A percentile compares a stretch with the other conserved stretches of the same genome.
phyloP scores from a whole-genome alignment of 148 eudicot genomes.

The Fagopyrum homotropicum region DNA sequence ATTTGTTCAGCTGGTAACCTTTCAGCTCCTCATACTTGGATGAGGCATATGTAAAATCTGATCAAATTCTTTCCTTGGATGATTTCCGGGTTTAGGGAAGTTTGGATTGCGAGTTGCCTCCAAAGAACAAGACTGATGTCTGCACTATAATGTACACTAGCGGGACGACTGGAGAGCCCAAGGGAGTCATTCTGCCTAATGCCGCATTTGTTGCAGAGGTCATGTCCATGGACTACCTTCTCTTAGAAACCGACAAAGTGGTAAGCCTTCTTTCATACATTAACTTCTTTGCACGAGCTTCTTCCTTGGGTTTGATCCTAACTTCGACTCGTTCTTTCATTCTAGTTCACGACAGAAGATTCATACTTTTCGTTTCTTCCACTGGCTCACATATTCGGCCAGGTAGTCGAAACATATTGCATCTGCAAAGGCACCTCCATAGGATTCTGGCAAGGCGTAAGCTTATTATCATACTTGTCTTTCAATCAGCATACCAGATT shows the following conservation, averaged over 20 bases:
- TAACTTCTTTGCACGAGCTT: background rate
- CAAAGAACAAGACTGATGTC: constrained; percentile 42
- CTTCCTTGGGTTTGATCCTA: background rate
- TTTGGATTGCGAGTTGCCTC: constrained; percentile 50
- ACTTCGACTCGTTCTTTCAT: background rate
- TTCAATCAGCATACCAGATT: background rate
- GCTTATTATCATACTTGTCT: constrained; percentile 5
- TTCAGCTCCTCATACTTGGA: background rate
- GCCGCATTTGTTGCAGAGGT: constrained; percentile 62
- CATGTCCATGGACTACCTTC: constrained; percentile 51
- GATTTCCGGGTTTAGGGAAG: constrained; percentile 38
- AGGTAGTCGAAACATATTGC: constrained; percentile 69
- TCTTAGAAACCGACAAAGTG: constrained; percentile 56
- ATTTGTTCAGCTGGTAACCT: constrained; percentile 47
- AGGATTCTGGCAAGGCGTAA: constrained; percentile 98
- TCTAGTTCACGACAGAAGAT: constrained; percentile 61
- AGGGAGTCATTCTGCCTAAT: constrained; percentile 80
- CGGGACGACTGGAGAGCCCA: constrained; percentile 94
- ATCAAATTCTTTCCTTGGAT: background rate
- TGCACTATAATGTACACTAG: constrained; percentile 97
- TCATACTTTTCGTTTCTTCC: constrained; percentile 92
- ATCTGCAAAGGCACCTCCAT: constrained; percentile 71
- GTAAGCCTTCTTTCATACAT: constrained; percentile 21
- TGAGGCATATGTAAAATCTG: background rate
- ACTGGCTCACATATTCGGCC: constrained; percentile 88